phyloP scores from a whole-genome alignment of 1,284 basidiomycete species.

The Microbotryum intermedium region DNA sequence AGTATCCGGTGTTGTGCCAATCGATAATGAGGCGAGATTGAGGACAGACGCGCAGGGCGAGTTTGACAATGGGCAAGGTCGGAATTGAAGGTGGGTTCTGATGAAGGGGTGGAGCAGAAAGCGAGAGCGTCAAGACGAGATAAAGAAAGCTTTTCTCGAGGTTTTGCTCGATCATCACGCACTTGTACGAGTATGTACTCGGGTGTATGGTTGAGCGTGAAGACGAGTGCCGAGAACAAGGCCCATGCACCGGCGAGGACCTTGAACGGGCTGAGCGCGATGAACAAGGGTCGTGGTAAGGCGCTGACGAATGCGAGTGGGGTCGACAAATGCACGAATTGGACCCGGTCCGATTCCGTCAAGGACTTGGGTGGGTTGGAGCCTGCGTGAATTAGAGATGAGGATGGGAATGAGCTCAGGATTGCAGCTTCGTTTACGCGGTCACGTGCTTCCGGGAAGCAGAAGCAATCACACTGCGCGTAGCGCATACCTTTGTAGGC shows the following conservation, averaged over 20 bases:
- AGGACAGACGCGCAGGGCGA: constrained; percentile 49
- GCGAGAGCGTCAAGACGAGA: not conserved
- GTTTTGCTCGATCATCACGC: constrained; percentile 30
- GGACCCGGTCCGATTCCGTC: constrained; percentile 54
- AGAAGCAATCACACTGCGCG: not conserved
- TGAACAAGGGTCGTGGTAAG: constrained; percentile 55
- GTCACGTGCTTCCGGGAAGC: not conserved
- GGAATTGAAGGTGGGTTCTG: constrained; percentile 97
- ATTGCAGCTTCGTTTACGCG: not conserved
- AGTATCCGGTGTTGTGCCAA: constrained; percentile 98
- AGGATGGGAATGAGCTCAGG: not conserved
- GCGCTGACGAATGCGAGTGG: constrained; percentile 51
- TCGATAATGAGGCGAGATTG: constrained; percentile 87
- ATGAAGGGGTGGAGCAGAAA: constrained; percentile 14
- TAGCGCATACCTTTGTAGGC: constrained; percentile 64
- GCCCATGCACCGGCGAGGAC: constrained; percentile 58
- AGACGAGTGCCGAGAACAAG: constrained; percentile 56
- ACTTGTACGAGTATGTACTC: constrained; percentile 87
- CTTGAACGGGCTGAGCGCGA: constrained; percentile 71
- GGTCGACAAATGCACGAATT: constrained; percentile 57
- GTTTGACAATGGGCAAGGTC: constrained; percentile 74
- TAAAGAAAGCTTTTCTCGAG: not conserved
- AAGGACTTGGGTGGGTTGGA: constrained; percentile 64
- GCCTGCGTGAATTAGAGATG: constrained; percentile 44
- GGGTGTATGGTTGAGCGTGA: constrained; percentile 58